Evolutionary conservation across 2,329 filamentous ascomycete genomes (phyloP).

Genomic region (Colletotrichum scovillei): DNA sequence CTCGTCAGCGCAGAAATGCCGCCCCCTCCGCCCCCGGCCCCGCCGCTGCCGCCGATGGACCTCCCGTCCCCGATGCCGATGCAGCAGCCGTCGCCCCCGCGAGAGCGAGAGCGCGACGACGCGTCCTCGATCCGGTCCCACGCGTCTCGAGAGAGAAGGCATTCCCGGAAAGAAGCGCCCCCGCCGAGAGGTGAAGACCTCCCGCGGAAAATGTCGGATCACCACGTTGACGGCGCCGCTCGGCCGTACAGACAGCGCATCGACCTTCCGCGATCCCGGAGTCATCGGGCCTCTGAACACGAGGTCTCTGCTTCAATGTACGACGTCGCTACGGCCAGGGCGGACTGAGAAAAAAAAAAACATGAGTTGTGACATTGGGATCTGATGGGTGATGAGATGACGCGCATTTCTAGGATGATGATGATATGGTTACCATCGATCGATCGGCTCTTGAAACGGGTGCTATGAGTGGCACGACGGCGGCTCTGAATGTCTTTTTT

Average conservation of each 20-base stretch:
- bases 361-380: not conserved
- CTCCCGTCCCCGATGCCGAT: constrained; percentile 9
- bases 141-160: constrained; percentile 28
- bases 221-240: constrained; percentile 30
- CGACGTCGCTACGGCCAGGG: constrained; percentile 29
- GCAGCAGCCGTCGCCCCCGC: constrained; percentile 12
- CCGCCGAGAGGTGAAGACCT: constrained; percentile 23
- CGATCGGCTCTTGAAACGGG: not conserved
- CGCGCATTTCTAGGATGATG: not conserved
- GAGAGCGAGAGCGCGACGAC: constrained; percentile 12
- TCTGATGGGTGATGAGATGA: not conserved
- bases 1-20: constrained; percentile 19
- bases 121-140: constrained; percentile 28
- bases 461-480: not conserved
- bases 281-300: constrained; percentile 18
- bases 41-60: constrained; percentile 25
- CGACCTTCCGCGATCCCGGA: constrained; percentile 30
- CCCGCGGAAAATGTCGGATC: constrained; percentile 17
- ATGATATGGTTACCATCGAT: not conserved
- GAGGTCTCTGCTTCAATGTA: constrained; percentile 27
- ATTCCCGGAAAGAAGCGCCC: constrained; percentile 20
- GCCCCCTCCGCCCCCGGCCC: constrained; percentile 27
- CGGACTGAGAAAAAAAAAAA: constrained; percentile 9
- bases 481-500: not conserved
- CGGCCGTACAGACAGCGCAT: constrained; percentile 31